Base-by-base conservation (phyloP, 768 basidiomycete species). In the Cystobasidium ongulense region DNA sequence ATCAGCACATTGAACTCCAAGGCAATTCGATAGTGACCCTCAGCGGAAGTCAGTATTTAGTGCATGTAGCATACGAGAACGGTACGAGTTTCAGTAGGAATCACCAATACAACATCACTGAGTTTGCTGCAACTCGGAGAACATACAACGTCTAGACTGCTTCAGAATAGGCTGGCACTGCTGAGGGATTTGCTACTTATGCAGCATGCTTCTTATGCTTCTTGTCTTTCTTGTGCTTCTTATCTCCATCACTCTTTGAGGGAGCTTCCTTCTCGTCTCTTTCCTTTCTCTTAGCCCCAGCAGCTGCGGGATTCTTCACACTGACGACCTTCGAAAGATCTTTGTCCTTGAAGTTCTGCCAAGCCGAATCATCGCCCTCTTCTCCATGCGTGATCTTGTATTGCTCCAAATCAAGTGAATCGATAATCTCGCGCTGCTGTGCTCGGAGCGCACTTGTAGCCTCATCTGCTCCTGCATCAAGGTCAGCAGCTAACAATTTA, bases 351-450 rank as follows among this genome's bases (percentile, higher is more conserved):
- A 76, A 43, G 3, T 75, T 76, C 43, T 78, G 75, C 57, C 72
- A 73, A 2, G 75, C 77, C n/a, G 76, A 72, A 0, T 77, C 78
- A 5, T 73, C 72, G 7, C 70, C 75, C 75, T 76, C 76, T 36
- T 76, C 75, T 52, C 75, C 76, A 33, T 75, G 74, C 15, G 71
- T 74, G 11, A 74, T 76, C 29, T 76, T 61, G 4, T 80, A 97
- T 92, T 89, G 89, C 82, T 84, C 86, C 74, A 97, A 82, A 82
- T 97, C 92, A 35, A 99, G 84, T 25, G 90, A 86, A 76, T 91
- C 88, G 62, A 98, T 88, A 84, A 97, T 87, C 81, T 90, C 89
- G 27, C 89, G 84, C 82, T 97, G 93, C 81, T 89, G 76, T 23
- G 81, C 80, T 72, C 78, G 77, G 53, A 81, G 76, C 71, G 80